Evolutionary conservation across 768 basidiomycete genomes (phyloP).

Genomic region (Naematelia aurantialba): DNA sequence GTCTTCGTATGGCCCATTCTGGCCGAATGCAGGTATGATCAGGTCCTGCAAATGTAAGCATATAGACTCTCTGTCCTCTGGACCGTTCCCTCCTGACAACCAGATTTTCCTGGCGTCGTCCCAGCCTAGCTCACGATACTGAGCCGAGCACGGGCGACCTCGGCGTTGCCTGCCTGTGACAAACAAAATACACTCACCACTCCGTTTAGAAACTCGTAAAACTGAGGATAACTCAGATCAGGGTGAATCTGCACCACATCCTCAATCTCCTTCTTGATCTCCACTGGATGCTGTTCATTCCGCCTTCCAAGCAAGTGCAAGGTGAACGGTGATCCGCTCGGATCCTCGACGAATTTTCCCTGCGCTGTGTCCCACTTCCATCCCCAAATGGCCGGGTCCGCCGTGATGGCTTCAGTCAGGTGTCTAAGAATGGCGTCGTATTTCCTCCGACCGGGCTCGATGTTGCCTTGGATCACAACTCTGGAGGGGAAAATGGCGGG

Average conservation of each 20-base stretch:
- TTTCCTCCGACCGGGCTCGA: background rate
- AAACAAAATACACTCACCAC: background rate
- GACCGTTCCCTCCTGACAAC: too few relatives aligned
- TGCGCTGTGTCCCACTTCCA: background rate
- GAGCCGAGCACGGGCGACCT: too few relatives aligned
- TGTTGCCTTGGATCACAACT: background rate
- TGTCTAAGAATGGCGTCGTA: background rate
- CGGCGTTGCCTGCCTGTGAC: background rate
- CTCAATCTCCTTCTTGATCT: background rate
- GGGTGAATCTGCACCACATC: background rate
- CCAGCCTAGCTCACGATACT: too few relatives aligned
- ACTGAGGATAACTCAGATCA: background rate
- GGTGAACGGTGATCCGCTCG: background rate
- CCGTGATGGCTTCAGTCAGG: background rate
- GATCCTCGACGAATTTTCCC: background rate
- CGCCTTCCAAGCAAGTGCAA: background rate
- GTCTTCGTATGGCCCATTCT: background rate
- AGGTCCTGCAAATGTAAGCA: background rate
- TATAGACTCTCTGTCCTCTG: too few relatives aligned
- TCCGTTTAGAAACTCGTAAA: background rate
- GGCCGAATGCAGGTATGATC: background rate
- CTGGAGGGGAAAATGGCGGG: background rate
- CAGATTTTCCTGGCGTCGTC: too few relatives aligned
- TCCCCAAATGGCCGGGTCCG: background rate
- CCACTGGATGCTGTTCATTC: background rate